Evolutionary conservation across 2,329 filamentous ascomycete species (phyloP).

Genomic region (Ceratocystis variospora): DNA sequence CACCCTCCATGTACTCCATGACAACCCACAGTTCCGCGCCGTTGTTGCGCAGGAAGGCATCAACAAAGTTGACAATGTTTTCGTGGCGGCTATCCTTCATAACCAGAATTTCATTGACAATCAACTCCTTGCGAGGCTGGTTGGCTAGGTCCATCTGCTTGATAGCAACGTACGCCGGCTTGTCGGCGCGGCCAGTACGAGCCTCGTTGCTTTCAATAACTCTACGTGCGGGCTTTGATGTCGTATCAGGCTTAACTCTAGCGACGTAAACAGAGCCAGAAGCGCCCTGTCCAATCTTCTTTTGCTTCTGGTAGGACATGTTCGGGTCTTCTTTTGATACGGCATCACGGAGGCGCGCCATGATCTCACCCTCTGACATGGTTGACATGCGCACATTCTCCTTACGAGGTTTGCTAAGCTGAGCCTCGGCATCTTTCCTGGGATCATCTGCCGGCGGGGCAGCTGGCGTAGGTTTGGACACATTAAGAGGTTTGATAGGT

Average conservation of each 20-base stretch:
- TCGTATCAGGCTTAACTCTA: conserved; percentile 76
- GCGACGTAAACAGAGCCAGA: conserved; percentile 97
- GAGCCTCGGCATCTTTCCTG: conserved; percentile 70
- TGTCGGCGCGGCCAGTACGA: conserved; percentile 28
- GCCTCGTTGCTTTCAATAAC: conserved; percentile 66
- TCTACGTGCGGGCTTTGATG: conserved; percentile 65
- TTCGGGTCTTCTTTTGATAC: conserved; percentile 93
- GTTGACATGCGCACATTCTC: conserved; percentile 97
- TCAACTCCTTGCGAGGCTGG: conserved; percentile 92
- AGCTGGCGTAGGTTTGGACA: conserved; percentile 46
- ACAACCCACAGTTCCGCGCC: conserved; percentile 97
- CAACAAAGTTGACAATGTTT: conserved; percentile 98
- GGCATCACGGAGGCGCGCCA: conserved; percentile 86
- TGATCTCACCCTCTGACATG: conserved; percentile 94
- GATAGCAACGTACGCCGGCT: conserved; percentile 73
- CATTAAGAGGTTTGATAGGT: conserved; percentile 65
- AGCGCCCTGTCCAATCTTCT: conserved; percentile 97
- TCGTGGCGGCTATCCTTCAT: conserved; percentile 98
- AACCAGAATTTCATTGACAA: conserved; percentile 98
- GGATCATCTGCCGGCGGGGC: conserved; percentile 50
- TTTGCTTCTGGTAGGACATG: conserved; percentile 94
- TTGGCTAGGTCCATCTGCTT: conserved; percentile 99
- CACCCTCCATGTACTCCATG: conserved; percentile 99
- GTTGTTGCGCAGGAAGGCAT: conserved; percentile 91
- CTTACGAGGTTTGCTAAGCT: conserved; percentile 71